Percentiles rank a stretch among this genome's conserved stretches.
Evolutionary conservation across 345 rosid genomes (phyloP).

Genomic region (Eucalyptus marginata): DNA sequence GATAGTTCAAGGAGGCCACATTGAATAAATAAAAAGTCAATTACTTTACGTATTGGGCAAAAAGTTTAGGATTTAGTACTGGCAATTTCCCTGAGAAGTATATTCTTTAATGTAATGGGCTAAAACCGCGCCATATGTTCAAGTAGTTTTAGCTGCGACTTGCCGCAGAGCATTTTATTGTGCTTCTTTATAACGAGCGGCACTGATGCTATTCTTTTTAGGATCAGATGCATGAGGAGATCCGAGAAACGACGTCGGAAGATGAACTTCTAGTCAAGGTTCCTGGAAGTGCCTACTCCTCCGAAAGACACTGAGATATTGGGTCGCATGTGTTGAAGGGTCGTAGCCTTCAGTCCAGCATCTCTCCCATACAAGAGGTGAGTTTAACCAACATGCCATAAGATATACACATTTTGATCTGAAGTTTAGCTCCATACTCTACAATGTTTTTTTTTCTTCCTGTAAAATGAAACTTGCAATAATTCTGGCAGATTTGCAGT

Average conservation of each 20-base stretch:
- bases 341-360: background rate
- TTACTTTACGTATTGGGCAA: background rate
- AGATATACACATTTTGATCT: background rate
- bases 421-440: background rate
- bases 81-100: background rate
- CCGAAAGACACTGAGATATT: background rate
- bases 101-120: background rate
- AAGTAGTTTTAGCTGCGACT: background rate
- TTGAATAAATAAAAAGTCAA: background rate
- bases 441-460: background rate
- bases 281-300: slow-evolving; percentile 82
- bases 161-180: background rate
- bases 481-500: background rate
- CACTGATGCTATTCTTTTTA: slow-evolving; percentile 2
- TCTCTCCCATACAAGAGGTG: background rate
- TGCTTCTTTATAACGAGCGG: background rate
- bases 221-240: slow-evolving; percentile 18
- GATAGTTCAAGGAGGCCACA: background rate
- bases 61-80: background rate
- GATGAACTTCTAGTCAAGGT: slow-evolving; percentile 70
- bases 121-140: background rate
- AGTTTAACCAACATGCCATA: background rate
- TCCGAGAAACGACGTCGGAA: slow-evolving; percentile 11
- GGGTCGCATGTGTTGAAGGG: background rate
- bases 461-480: background rate